Conservation (phyloP, 495 filamentous ascomycete genomes). For the Aspergillus heteromorphus region DNA sequence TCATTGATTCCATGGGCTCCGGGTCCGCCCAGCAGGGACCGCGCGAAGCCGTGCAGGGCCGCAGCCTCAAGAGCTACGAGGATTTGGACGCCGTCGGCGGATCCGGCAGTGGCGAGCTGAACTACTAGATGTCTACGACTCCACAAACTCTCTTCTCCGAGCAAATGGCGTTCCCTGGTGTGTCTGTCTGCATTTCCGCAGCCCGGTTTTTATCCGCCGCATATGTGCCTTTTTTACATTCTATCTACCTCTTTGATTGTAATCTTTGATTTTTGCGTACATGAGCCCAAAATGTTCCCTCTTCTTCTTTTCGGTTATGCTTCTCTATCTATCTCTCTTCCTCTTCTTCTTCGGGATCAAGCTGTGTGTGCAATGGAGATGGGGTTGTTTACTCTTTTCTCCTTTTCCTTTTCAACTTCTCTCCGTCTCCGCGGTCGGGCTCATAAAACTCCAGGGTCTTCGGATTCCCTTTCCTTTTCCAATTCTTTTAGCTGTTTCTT, state of each 20-base stretch:
- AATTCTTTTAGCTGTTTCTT: neutral
- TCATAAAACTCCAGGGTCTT: neutral
- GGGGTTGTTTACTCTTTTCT: neutral
- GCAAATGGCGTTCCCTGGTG: conserved; percentile 6
- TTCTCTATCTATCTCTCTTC: no score
- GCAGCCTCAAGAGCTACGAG: conserved; percentile 93
- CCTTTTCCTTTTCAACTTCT: neutral
- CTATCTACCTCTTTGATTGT: neutral
- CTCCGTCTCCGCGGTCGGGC: neutral
- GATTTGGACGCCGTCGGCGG: conserved; percentile 77
- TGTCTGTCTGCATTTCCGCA: neutral
- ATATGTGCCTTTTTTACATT: neutral
- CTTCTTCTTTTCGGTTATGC: conserved; percentile 1
- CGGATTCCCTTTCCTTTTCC: conserved; percentile 1
- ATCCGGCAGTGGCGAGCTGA: conserved; percentile 52
- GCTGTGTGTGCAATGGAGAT: no score
- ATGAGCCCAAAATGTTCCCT: neutral
- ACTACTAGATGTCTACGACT: conserved; percentile 42
- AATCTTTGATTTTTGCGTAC: neutral
- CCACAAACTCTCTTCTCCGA: neutral
- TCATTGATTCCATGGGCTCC: conserved; percentile 41
- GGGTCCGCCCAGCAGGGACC: conserved; percentile 65
- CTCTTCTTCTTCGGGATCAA: no score
- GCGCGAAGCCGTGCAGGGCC: conserved; percentile 78
- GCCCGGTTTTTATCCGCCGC: neutral